Base-by-base conservation (phyloP, 495 filamentous ascomycete species). In the Aspergillus diversus region DNA sequence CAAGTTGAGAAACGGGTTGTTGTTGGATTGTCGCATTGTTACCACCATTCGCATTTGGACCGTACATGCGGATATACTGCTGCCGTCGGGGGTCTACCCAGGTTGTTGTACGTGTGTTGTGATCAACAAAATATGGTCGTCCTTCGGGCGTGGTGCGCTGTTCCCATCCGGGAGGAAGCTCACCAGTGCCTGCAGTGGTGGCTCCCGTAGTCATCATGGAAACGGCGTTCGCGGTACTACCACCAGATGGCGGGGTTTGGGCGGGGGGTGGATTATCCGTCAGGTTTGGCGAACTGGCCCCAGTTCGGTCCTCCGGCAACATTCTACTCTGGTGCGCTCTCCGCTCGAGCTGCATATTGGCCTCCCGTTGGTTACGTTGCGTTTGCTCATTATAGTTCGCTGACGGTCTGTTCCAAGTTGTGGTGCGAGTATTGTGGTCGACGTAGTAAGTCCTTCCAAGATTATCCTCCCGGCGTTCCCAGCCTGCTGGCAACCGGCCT, bases 41-140 rank as follows among this genome's bases (percentile, higher is more conserved):
- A 43, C 86, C 84, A 43, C 86, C 84, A 63, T 85, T 89, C n/a
- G 80, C 77, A 66, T 86, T 90, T 15, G 89, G 89, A 5, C 92
- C 94, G 71, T 97, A 98, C 92, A 96, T 97, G 37, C 95, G 85
- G 63, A 99, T 97, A 77, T 97, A 99, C 75, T 98, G 95, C 79
- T 97, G 94, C 52, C 95, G 90, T 58, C 95, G 90, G 33, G 95
- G 95, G 73, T 99, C 95, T n/a, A 99, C 95, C 95, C 95, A 99
- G 5, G 95, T 99, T 7, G 95, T 99, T 5, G 96, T 98, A 59
- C 95, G 88, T 15, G 96, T 98, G 74, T 98, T 99, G 77, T 99
- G 95, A 73, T 99, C 95, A n/a, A 99, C 95, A 75, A 97, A 99
- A 75, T 99, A 99, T 21, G 93, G 80, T 55, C 95, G 86, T 33